phyloP scores from a whole-genome alignment of 305 asterid species.

The Andrographis paniculata region DNA sequence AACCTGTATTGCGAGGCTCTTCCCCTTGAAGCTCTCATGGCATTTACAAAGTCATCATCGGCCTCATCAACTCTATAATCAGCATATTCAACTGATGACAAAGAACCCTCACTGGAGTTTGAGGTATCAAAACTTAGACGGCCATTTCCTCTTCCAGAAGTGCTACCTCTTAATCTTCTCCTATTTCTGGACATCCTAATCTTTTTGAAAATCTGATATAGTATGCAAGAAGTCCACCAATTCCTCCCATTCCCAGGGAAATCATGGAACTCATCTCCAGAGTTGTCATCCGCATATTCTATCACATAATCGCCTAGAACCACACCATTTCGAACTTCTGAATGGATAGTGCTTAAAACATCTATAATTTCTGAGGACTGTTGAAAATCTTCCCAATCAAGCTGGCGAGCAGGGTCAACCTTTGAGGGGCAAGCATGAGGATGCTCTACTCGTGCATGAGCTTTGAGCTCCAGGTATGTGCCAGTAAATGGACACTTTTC shows the following conservation, averaged over 20 bases:
- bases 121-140: conserved; percentile 38
- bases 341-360: conserved; percentile 51
- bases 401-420: conserved; percentile 48
- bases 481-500: conserved; percentile 40
- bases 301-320: conserved; percentile 61
- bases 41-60: conserved; percentile 31
- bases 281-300: conserved; percentile 49
- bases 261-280: conserved; percentile 47
- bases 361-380: conserved; percentile 59
- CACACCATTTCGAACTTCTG: conserved; percentile 50
- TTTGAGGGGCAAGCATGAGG: conserved; percentile 50
- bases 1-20: conserved; percentile 9
- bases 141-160: conserved; percentile 37
- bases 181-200: conserved; percentile 44
- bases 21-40: conserved; percentile 18
- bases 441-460: conserved; percentile 44
- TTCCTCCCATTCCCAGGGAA: conserved; percentile 33
- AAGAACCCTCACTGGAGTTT: conserved; percentile 50
- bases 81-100: conserved; percentile 30
- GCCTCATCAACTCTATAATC: conserved; percentile 34
- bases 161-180: conserved; percentile 40
- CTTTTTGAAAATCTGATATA: conserved; percentile 45
- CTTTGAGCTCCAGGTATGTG: conserved; percentile 36
- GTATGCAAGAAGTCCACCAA: conserved; percentile 56
- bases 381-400: conserved; percentile 66